These are phyloP conservation scores for Talaromyces albobiverticillius DNA, from an alignment of 2,329 filamentous ascomycete genomes.

Conservation along the genomic window DNA sequence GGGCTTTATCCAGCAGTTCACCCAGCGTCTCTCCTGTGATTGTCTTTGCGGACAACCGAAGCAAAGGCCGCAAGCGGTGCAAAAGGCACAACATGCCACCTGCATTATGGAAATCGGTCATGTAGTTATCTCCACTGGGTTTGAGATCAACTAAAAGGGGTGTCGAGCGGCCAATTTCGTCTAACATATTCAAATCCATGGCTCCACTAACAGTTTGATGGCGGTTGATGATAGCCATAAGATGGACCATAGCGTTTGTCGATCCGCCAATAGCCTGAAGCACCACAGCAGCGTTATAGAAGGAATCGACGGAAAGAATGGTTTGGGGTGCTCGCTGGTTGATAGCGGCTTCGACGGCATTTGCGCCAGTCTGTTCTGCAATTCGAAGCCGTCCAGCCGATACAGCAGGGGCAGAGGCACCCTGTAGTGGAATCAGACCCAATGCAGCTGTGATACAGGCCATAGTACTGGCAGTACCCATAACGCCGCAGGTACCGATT, in stretches of 20 bases:
- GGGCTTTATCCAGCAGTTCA: conserved; percentile 42
- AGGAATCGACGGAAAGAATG: conserved; percentile 47
- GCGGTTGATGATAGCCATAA: conserved; percentile 54
- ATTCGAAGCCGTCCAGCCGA: conserved; percentile 51
- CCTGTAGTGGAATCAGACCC: conserved; percentile 52
- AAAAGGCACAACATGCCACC: conserved; percentile 51
- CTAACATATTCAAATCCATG: conserved; percentile 47
- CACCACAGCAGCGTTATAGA: conserved; percentile 52
- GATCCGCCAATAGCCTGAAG: conserved; percentile 57
- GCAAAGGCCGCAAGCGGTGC: conserved; percentile 45
- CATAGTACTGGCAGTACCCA: conserved; percentile 59
- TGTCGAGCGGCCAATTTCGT: conserved; percentile 47
- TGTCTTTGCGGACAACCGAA: conserved; percentile 46
- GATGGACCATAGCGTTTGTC: conserved; percentile 55
- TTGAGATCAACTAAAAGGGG: conserved; percentile 53
- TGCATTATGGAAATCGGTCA: conserved; percentile 55
- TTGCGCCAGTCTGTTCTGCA: conserved; percentile 54
- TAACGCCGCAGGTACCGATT: conserved; percentile 58
- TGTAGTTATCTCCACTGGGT: conserved; percentile 53
- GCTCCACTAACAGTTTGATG: conserved; percentile 47
- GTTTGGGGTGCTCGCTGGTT: conserved; percentile 42
- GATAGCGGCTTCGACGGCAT: conserved; percentile 45
- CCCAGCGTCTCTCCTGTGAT: conserved; percentile 49
- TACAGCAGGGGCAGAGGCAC: conserved; percentile 54
- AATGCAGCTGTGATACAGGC: conserved; percentile 53